Evolutionary conservation across 768 basidiomycete genomes (phyloP).

Genomic region (Rhizopogon sp.): DNA sequence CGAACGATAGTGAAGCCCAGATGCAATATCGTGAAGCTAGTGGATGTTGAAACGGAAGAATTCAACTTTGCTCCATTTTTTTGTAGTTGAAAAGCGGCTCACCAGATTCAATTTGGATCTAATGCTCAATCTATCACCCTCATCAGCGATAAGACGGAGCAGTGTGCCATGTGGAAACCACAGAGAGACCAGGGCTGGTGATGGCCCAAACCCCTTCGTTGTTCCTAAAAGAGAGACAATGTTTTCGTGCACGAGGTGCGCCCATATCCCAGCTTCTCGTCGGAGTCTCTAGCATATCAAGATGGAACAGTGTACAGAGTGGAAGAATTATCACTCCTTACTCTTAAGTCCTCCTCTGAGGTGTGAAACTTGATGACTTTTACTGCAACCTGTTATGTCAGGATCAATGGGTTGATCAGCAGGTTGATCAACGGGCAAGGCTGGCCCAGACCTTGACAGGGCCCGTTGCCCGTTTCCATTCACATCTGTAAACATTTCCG

Average conservation of each 20-base stretch:
- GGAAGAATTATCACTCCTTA: neutral
- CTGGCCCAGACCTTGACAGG: neutral
- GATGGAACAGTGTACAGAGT: neutral
- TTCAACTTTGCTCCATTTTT: no score
- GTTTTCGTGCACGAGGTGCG: slow-evolving; percentile 11
- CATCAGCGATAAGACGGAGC: slow-evolving; percentile 1
- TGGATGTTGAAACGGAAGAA: no score
- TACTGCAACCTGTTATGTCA: neutral
- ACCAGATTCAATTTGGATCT: slow-evolving; percentile 12
- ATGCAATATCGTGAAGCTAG: no score
- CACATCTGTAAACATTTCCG: neutral
- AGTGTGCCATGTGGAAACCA: slow-evolving; percentile 5
- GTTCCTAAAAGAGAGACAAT: slow-evolving; percentile 12
- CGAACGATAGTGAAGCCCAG: no score
- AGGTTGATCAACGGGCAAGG: no score
- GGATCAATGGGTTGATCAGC: no score
- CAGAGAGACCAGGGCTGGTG: slow-evolving; percentile 13
- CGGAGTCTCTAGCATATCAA: slow-evolving; percentile 5
- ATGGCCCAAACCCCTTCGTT: slow-evolving; percentile 6
- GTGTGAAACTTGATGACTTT: neutral
- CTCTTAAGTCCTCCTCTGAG: neutral
- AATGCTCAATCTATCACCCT: slow-evolving; percentile 1
- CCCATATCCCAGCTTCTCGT: slow-evolving; percentile 16
- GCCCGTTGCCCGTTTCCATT: neutral
- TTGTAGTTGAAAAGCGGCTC: no score